Evolutionary conservation across 306 rosid genomes (phyloP), one percentile per base, ranked within the genome.

Genomic region (Calophaca sinica): DNA sequence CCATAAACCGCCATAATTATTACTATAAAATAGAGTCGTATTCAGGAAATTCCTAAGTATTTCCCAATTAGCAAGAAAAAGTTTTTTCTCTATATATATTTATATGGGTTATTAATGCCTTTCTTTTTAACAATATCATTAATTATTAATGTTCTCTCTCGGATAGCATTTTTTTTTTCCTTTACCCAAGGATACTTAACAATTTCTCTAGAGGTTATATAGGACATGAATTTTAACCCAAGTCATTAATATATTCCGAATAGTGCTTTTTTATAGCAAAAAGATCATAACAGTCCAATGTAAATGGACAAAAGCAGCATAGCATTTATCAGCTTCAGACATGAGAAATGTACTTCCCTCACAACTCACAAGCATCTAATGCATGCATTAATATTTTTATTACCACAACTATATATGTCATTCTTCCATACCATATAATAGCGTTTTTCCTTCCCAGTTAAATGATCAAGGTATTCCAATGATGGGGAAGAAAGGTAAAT

Each of bases 391-490:
- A 68, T 57, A 50, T 20, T 2, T 33, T 46, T 59, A 65, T 44
- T 2, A 15, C 26, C 14, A 50, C 41, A 51, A 41, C 55, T 12
- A 51, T 20, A 68, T 38, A 70, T 49, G 69, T 49, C 65, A 73
- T 48, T 50, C 4, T 63, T 72, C 62, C 73, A 53, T 29, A 65
- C 29, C 55, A 48, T 73, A 61, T 14, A 20, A n/a, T 3, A 62
- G 1, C 9, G 4, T 9, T 6, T 52, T 6, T 42, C 32, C 31
- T 59, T 7, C 54, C 64, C 9, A 11, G 10, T 33, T 12, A 65
- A 75, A 53, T 62, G 49, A 51, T 84, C 81, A 93, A n/a, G 98
- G 98, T 51, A 94, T 86, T 79, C 98, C 98, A 29, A 91, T 91
- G 73, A 94, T 94, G 29, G 98, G 98, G 76, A 91, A 5, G 85